These are phyloP conservation scores for Ogataea pilisensis DNA, from an alignment of 805 yeast genomes.

Conservation along the genomic window DNA sequence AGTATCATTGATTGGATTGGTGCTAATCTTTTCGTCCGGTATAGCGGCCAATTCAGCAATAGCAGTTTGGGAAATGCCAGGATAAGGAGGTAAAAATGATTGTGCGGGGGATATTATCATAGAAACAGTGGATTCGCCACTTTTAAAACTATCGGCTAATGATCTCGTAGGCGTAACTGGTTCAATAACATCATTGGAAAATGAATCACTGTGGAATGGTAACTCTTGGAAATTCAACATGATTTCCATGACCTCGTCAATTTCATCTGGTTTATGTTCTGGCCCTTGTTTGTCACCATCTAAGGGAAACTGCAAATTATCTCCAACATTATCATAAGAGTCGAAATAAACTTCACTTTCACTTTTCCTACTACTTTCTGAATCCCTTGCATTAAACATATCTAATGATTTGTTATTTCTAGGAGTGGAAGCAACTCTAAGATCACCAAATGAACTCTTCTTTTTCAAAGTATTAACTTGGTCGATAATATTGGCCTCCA, in stretches of 20 bases:
- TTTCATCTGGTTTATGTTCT: too few species aligned
- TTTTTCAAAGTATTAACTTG: slow-evolving; percentile 34
- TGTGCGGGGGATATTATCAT: slow-evolving; percentile 30
- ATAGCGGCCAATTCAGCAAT: slow-evolving; percentile 77
- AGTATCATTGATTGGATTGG: slow-evolving; percentile 73
- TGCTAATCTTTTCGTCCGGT: slow-evolving; percentile 69
- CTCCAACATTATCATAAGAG: not conserved
- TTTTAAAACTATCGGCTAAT: slow-evolving; percentile 8
- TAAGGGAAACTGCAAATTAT: too few species aligned
- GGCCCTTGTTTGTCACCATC: too few species aligned
- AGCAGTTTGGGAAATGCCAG: slow-evolving; percentile 50
- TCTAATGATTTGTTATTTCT: not conserved
- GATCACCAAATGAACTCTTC: slow-evolving; percentile 45
- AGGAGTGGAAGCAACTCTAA: slow-evolving; percentile 31
- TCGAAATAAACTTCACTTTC: not conserved
- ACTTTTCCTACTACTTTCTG: too few species aligned
- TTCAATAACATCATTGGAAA: not conserved
- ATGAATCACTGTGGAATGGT: slow-evolving; percentile 18
- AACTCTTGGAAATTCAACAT: slow-evolving; percentile 13
- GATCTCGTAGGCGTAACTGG: slow-evolving; percentile 13
- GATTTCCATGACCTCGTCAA: too few species aligned
- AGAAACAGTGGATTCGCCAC: slow-evolving; percentile 20
- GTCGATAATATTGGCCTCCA: not conserved
- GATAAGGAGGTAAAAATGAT: slow-evolving; percentile 36
- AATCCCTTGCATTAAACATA: not conserved